Percentiles rank a stretch among this genome's conserved stretches.
Evolutionary conservation across 1,139 yeast genomes (phyloP).

Genomic region (Pichiaceae sp.): DNA sequence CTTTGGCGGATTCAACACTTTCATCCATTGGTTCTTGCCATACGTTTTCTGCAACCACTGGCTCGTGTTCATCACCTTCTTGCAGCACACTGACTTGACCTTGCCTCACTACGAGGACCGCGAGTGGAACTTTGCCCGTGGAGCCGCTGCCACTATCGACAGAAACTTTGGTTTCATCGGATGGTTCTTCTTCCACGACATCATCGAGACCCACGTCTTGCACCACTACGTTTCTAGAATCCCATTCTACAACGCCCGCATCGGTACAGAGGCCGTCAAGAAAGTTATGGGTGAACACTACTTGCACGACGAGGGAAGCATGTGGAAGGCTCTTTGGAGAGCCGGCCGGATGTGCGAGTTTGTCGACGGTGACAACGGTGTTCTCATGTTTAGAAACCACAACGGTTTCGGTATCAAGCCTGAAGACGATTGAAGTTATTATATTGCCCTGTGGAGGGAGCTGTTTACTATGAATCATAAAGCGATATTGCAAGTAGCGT

Average conservation of each 20-base stretch:
- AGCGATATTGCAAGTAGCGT: too few species aligned
- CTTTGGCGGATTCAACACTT: conserved; percentile 39
- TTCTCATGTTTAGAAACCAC: conserved; percentile 50
- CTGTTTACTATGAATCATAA: background rate
- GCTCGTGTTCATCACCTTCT: conserved; percentile 53
- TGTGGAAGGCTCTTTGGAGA: conserved; percentile 54
- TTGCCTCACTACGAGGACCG: conserved; percentile 51
- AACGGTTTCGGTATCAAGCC: conserved; percentile 36
- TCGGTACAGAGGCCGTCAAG: conserved; percentile 49
- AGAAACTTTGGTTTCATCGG: conserved; percentile 56
- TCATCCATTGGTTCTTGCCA: conserved; percentile 48
- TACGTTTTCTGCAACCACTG: conserved; percentile 54
- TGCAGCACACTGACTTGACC: conserved; percentile 51
- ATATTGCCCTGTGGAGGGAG: background rate
- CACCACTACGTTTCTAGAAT: conserved; percentile 57
- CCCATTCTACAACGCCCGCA: conserved; percentile 56
- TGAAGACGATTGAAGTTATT: background rate
- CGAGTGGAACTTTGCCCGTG: conserved; percentile 59
- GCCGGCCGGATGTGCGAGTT: conserved; percentile 48
- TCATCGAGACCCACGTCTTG: conserved; percentile 56
- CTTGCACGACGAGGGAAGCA: conserved; percentile 42
- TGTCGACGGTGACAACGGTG: conserved; percentile 55
- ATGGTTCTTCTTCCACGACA: conserved; percentile 51
- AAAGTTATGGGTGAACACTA: conserved; percentile 56
- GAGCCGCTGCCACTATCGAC: conserved; percentile 61